Evolutionary conservation across 225 moss, liverwort and hornwort species (phyloP).

Genomic region (Physcomitrellopsis africana): DNA sequence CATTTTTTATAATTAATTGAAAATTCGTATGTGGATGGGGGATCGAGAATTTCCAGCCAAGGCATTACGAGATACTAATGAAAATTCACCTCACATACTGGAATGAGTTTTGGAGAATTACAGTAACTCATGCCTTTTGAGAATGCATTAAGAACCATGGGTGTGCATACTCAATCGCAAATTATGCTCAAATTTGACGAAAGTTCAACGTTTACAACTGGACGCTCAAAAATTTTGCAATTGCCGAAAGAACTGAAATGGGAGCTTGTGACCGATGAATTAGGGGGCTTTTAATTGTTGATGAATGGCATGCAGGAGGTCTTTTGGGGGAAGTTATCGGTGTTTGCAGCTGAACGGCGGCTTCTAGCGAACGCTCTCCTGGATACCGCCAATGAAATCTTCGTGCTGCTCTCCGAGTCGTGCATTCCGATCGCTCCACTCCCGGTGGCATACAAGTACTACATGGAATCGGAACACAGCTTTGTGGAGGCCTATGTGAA

Average conservation of each 20-base stretch:
- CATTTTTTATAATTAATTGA: neutral
- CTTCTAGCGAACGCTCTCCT: slow-evolving; percentile 54
- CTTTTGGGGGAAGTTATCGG: slow-evolving; percentile 44
- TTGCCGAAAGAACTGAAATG: neutral
- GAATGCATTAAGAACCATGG: too few relatives aligned
- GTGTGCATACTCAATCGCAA: too few relatives aligned
- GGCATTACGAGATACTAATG: neutral
- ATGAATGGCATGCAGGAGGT: slow-evolving; percentile 35
- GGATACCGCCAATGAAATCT: slow-evolving; percentile 40
- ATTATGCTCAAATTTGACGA: too few relatives aligned
- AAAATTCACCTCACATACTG: too few relatives aligned
- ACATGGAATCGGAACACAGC: slow-evolving; percentile 43
- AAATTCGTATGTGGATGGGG: neutral
- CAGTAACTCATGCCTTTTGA: neutral
- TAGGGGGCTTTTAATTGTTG: neutral
- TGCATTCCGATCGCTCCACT: slow-evolving; percentile 50
- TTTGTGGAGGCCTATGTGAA: slow-evolving; percentile 29
- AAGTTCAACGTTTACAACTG: too few relatives aligned
- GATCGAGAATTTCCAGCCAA: neutral
- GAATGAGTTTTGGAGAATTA: neutral
- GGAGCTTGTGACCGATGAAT: neutral
- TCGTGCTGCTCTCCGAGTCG: slow-evolving; percentile 53
- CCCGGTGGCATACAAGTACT: slow-evolving; percentile 41
- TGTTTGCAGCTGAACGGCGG: slow-evolving; percentile 50
- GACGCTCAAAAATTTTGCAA: neutral